Base-by-base conservation (phyloP, 2,329 filamentous ascomycete species). In the Phaeosphaeriaceae sp. region DNA sequence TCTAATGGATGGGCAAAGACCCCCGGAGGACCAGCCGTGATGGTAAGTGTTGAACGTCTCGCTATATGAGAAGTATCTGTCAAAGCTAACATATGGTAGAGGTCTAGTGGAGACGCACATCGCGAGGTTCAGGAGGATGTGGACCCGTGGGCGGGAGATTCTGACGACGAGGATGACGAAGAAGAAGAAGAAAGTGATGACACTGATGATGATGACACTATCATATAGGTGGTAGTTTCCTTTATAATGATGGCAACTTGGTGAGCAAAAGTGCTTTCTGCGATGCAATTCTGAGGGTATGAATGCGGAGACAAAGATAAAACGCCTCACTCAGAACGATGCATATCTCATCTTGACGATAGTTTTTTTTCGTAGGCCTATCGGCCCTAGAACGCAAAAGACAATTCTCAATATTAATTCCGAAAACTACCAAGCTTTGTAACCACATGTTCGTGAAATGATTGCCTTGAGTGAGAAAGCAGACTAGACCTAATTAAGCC, bases 141-240 rank as follows among this genome's bases (percentile, higher is more conserved):
- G 46, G 62, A 67, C 6, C 20, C 28, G 20, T 28, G 32, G 11
- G 37, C 15, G 9, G 37, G 17, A 23, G 28, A 20, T 11, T 30
- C 26, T 17, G 39, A 42, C 11, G 29, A n/a, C 7, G 39, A 42
- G 17, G 58, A 57, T 9, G 56, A 54, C 2, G 33, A 50, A 4
- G 42, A 52, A 9, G 29, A 74, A 1, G 79, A 81, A 21, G 74
- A 73, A 3, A 78, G 80, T 41, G 60, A 72, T 2, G 79, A 81
- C 32, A 74, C 76, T 7, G 75, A 72, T 17, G 56, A 59, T 30
- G 54, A 63, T 21, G 70, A 79, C 39, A 64, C 68, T n/a, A 68
- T 68, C 41, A 72, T 71, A 17, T 69, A 73, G 29, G 63, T 70
- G 20, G 67, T 63, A 7, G 70, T 73, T 16, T 68, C 66, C 38